Percentiles rank a stretch among this genome's conserved stretches.
Conservation (phyloP, 176 grass and related monocot genomes). For the Oryza meyeriana region DNA sequence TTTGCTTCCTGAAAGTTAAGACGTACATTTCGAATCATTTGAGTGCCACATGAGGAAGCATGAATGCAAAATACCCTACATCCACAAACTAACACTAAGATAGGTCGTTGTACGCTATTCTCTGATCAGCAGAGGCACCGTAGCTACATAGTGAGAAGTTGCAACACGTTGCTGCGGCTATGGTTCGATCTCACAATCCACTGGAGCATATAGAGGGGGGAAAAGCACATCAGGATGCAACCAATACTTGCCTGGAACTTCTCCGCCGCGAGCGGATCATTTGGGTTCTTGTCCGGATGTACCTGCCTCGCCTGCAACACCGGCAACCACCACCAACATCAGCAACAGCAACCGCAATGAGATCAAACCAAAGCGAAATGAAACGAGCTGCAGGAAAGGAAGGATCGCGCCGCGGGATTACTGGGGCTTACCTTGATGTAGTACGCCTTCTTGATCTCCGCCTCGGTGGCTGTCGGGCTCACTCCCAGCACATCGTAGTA, state of each 20-base stretch:
- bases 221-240: neutral
- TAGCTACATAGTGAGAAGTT: neutral
- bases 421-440: conserved; percentile 59
- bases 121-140: neutral
- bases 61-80: neutral
- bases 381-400: neutral
- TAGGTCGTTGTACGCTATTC: neutral
- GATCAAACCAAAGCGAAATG: neutral
- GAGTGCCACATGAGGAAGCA: no score
- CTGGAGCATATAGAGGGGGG: neutral
- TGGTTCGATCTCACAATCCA: neutral
- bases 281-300: conserved; percentile 81
- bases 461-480: conserved; percentile 66
- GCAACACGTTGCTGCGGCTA: neutral
- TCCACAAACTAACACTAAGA: neutral
- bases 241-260: conserved; percentile 67
- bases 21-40: neutral
- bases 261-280: conserved; percentile 64
- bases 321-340: neutral
- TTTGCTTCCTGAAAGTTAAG: neutral
- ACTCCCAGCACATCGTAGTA: conserved; percentile 97
- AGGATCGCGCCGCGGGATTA: neutral
- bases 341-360: neutral
- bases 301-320: conserved; percentile 70
- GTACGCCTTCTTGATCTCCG: conserved; percentile 94